Evolutionary conservation across 805 yeast species (phyloP).

Genomic region (Candida sakaeoensis): DNA sequence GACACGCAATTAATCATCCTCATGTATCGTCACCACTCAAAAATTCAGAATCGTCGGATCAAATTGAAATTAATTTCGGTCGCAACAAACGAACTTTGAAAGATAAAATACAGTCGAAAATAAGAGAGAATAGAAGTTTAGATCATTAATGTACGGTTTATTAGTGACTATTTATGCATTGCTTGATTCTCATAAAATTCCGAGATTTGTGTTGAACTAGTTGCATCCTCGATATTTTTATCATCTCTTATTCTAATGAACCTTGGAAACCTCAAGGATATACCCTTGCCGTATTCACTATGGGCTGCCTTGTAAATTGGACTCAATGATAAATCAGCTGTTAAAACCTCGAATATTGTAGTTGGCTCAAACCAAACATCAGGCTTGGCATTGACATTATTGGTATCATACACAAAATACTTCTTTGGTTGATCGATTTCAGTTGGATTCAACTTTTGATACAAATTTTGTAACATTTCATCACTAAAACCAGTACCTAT

Average conservation of each 20-base stretch:
- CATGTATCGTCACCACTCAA: constrained; percentile 5
- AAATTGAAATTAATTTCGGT: constrained; percentile 34
- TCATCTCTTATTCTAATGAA: constrained; percentile 83
- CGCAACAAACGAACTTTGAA: constrained; percentile 17
- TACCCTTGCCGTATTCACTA: constrained; percentile 70
- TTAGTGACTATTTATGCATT: constrained; percentile 1
- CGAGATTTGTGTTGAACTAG: constrained; percentile 76
- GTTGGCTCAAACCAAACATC: constrained; percentile 95
- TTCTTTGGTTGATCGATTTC: constrained; percentile 63
- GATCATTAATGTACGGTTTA: no score
- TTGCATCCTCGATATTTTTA: constrained; percentile 81
- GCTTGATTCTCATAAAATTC: constrained; percentile 81
- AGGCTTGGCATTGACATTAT: constrained; percentile 64
- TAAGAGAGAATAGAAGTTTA: constrained; percentile 29
- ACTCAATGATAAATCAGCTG: constrained; percentile 86
- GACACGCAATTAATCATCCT: constrained; percentile 3
- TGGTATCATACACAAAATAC: constrained; percentile 60
- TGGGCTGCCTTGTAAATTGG: constrained; percentile 88
- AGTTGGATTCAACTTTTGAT: constrained; percentile 61
- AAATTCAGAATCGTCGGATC: constrained; percentile 6
- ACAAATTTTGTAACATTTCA: constrained; percentile 59
- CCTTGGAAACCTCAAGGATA: constrained; percentile 85
- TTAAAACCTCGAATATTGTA: constrained; percentile 76
- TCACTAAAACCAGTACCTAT: constrained; percentile 97
- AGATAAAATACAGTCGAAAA: constrained; percentile 31